These are phyloP conservation scores for Phytopythium kandeliae DNA, from an alignment of 352 stramenopile genomes.

Conservation along the genomic window DNA sequence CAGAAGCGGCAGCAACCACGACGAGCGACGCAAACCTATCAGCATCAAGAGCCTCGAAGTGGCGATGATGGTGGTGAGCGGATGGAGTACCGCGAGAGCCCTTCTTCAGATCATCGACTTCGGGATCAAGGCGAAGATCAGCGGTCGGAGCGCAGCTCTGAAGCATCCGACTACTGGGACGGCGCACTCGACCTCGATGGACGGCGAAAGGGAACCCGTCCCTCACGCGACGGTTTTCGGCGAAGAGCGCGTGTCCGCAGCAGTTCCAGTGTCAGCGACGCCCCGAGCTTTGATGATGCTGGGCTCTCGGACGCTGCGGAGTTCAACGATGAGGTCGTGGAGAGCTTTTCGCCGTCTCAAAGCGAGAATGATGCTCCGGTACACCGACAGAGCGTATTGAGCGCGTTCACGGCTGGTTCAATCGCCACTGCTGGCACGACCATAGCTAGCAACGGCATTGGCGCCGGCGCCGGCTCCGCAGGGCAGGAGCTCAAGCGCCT, in stretches of 20 bases:
- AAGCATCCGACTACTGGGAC: not conserved
- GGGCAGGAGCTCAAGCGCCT: conserved; percentile 29
- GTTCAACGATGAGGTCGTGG: not conserved
- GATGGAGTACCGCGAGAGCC: not conserved
- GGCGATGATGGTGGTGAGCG: too few species aligned
- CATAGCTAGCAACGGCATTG: not conserved
- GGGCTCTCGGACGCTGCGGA: not conserved
- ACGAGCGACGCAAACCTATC: not conserved
- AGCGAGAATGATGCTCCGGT: conserved; percentile 10
- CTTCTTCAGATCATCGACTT: not conserved
- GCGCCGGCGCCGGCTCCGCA: not conserved
- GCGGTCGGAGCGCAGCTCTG: not conserved
- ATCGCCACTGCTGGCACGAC: not conserved
- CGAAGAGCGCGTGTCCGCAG: not conserved
- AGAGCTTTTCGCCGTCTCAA: not conserved
- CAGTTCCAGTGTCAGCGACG: not conserved
- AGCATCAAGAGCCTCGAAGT: not conserved
- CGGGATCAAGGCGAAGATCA: not conserved
- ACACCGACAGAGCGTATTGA: not conserved
- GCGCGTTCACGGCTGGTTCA: not conserved
- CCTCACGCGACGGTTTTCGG: too few species aligned
- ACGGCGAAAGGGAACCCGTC: not conserved
- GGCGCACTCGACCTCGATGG: not conserved
- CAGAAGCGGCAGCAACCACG: not conserved
- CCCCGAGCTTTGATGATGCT: not conserved